phyloP scores from a whole-genome alignment of 2,329 filamentous ascomycete genomes.

The Penicillium sp. region DNA sequence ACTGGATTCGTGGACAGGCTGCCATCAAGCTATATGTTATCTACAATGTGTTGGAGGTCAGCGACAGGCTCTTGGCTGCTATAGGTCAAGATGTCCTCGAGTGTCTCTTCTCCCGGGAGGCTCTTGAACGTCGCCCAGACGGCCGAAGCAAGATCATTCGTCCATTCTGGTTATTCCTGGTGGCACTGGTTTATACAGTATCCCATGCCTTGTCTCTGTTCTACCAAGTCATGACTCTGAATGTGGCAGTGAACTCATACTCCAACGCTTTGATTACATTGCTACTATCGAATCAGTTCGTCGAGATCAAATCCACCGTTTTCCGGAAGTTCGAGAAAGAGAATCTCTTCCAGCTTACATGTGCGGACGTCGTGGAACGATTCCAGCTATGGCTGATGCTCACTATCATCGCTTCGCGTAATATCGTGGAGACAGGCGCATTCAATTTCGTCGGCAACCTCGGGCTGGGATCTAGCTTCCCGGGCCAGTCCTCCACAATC shows the following conservation, averaged over 20 bases:
- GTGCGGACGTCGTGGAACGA: slow-evolving; percentile 89
- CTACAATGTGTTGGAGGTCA: slow-evolving; percentile 88
- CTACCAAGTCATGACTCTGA: slow-evolving; percentile 94
- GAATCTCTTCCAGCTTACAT: slow-evolving; percentile 91
- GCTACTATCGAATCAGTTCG: slow-evolving; percentile 92
- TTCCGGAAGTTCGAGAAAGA: slow-evolving; percentile 99
- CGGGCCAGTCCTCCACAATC: slow-evolving; percentile 26
- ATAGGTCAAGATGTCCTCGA: slow-evolving; percentile 93
- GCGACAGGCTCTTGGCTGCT: slow-evolving; percentile 79
- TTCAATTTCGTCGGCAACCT: slow-evolving; percentile 49
- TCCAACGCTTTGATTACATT: slow-evolving; percentile 90
- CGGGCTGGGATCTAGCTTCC: slow-evolving; percentile 25
- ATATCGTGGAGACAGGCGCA: slow-evolving; percentile 89
- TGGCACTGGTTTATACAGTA: slow-evolving; percentile 80
- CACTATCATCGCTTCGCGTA: slow-evolving; percentile 87
- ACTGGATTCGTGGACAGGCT: slow-evolving; percentile 89
- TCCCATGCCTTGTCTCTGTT: slow-evolving; percentile 80
- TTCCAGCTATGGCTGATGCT: slow-evolving; percentile 98
- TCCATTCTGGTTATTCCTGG: slow-evolving; percentile 81
- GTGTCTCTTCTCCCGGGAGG: slow-evolving; percentile 87
- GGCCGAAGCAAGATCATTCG: slow-evolving; percentile 84
- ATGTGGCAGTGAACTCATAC: slow-evolving; percentile 97
- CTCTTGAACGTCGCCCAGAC: slow-evolving; percentile 73
- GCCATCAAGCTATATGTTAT: slow-evolving; percentile 98
- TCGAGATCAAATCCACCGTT: slow-evolving; percentile 95